Evolutionary conservation across 2,329 filamentous ascomycete genomes (phyloP).

Genomic region (Alternaria sp.): DNA sequence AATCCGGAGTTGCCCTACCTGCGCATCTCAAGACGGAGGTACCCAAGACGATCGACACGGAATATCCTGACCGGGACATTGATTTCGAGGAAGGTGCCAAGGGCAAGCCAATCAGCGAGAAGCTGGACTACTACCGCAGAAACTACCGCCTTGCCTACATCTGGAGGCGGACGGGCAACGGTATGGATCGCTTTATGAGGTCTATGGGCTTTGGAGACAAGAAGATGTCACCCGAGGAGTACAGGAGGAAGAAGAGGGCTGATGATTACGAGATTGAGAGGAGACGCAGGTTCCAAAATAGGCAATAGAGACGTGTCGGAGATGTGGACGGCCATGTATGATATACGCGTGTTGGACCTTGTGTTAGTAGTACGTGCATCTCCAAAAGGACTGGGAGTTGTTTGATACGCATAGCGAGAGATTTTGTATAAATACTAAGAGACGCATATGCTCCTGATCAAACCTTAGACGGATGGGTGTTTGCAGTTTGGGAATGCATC

Average conservation of each 20-base stretch:
- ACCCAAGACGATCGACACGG: slow-evolving; percentile 18
- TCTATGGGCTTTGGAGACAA: slow-evolving; percentile 23
- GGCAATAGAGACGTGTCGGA: slow-evolving; percentile 1
- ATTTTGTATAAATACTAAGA: slow-evolving; percentile 22
- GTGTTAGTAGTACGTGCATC: slow-evolving; percentile 17
- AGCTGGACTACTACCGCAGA: slow-evolving; percentile 34
- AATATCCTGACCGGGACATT: slow-evolving; percentile 26
- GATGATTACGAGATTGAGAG: slow-evolving; percentile 37
- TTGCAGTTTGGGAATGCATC: neutral
- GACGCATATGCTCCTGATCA: slow-evolving; percentile 16
- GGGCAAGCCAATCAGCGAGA: slow-evolving; percentile 23
- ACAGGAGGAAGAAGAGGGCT: slow-evolving; percentile 37
- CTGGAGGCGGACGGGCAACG: slow-evolving; percentile 20
- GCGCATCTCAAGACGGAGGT: slow-evolving; percentile 28
- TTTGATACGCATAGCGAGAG: slow-evolving; percentile 1
- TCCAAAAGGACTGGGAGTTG: neutral
- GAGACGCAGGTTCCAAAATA: slow-evolving; percentile 38
- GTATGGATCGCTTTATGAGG: slow-evolving; percentile 18
- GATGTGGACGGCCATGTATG: slow-evolving; percentile 25
- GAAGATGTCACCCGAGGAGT: slow-evolving; percentile 24
- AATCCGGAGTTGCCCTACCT: slow-evolving; percentile 30
- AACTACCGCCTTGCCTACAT: slow-evolving; percentile 34
- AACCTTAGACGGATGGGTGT: neutral
- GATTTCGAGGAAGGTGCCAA: slow-evolving; percentile 32
- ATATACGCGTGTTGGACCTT: slow-evolving; percentile 19